These are phyloP conservation scores for Lentinula aciculospora DNA, from an alignment of 768 basidiomycete species.

Conservation along the genomic window DNA sequence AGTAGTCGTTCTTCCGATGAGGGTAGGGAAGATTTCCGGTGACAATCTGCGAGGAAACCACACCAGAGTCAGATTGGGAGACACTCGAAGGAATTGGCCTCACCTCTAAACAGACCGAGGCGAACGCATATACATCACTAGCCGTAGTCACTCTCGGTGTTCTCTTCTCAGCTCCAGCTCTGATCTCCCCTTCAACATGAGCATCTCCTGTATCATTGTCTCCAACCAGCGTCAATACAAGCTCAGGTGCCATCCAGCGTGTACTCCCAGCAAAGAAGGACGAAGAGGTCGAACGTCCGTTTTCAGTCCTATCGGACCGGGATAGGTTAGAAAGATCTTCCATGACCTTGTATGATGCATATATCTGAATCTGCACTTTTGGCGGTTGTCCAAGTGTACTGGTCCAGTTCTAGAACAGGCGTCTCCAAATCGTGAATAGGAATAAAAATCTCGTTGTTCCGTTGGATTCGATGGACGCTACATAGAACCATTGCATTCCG, in stretches of 20 bases:
- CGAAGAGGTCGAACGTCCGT: constrained; percentile 24
- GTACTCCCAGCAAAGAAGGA: constrained; percentile 44
- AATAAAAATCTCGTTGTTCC: not conserved
- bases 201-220: constrained; percentile 23
- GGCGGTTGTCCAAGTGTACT: not conserved
- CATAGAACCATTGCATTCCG: constrained; percentile 54
- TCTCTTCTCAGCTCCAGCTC: not conserved
- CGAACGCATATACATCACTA: constrained; percentile 60
- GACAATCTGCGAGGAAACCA: constrained; percentile 30
- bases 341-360: constrained; percentile 53
- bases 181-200: too few species aligned
- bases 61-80: not conserved
- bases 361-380: constrained; percentile 15
- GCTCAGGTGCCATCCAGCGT: constrained; percentile 56
- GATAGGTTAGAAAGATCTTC: constrained; percentile 40
- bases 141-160: constrained; percentile 39
- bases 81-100: constrained; percentile 2
- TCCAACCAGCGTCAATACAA: constrained; percentile 43
- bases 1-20: constrained; percentile 47
- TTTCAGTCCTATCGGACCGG: constrained; percentile 25
- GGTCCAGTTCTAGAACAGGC: not conserved
- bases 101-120: constrained; percentile 55
- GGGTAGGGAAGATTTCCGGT: constrained; percentile 49
- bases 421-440: not conserved
- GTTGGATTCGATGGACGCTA: constrained; percentile 33